A percentile compares a stretch with the other conserved stretches of the same genome.
These are phyloP conservation scores for Ophiostoma perfectum DNA, from an alignment of 2,329 filamentous ascomycete species.

Conservation along the genomic window DNA sequence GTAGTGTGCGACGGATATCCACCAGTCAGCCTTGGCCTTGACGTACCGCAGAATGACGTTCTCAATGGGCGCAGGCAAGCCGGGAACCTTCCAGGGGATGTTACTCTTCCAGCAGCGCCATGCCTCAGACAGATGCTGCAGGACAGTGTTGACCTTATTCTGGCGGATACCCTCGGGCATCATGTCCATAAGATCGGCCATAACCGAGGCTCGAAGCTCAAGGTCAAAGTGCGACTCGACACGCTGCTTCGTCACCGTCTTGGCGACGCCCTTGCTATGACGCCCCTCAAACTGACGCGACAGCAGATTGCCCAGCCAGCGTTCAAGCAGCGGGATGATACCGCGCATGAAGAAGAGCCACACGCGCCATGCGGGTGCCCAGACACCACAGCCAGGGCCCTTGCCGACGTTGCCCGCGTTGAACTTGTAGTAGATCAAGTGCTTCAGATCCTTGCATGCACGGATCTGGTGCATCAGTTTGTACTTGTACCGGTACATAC, in stretches of 20 bases:
- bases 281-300: constrained; percentile 97
- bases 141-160: constrained; percentile 96
- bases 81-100: constrained; percentile 98
- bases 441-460: constrained; percentile 97
- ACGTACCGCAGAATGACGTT: constrained; percentile 98
- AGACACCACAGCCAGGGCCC: constrained; percentile 96
- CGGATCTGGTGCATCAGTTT: constrained; percentile 99
- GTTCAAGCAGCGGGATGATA: constrained; percentile 91
- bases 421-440: constrained; percentile 98
- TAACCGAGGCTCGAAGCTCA: constrained; percentile 93
- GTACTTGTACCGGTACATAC: constrained; percentile 99
- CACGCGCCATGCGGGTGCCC: constrained; percentile 96
- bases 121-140: constrained; percentile 94
- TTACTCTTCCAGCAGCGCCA: constrained; percentile 99
- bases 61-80: constrained; percentile 91
- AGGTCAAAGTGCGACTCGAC: constrained; percentile 98
- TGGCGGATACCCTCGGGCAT: constrained; percentile 99
- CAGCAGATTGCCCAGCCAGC: constrained; percentile 94
- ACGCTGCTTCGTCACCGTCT: constrained; percentile 98
- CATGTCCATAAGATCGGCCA: constrained; percentile 99
- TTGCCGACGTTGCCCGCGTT: constrained; percentile 96
- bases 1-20: constrained; percentile 98
- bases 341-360: constrained; percentile 99
- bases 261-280: constrained; percentile 97
- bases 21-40: constrained; percentile 99